Evolutionary conservation across 371 early-diverging fungal genomes (phyloP), one percentile per base, ranked within the genome.

Genomic region (Pancytospora epiphaga): DNA sequence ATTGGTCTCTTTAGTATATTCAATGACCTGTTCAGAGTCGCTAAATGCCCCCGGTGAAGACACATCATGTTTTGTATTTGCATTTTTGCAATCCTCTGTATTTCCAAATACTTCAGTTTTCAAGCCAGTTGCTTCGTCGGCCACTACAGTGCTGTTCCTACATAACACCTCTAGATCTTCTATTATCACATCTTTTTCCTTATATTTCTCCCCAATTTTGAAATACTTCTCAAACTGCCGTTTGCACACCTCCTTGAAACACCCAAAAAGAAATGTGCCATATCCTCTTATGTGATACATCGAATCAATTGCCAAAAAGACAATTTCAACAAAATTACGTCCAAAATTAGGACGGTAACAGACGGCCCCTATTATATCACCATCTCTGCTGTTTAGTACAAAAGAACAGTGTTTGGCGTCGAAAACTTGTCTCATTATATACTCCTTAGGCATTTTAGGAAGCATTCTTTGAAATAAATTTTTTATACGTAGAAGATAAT

Each of bases 381-480:
- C 19, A 58, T 66, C 54, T 18, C 36, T 50, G 63, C 65, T 34
- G 43, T 74, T 75, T 34, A 69, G 40, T 4, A 56, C 50, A 50
- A 78, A 62, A 19, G 49, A 63, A 37, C 51, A 64, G 40, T 82
- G 81, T 66, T 85, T 88, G 85, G 84, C 70, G 76, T 98, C 95
- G 80, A 92, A 96, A 0, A 96, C 92, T 22, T 96, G 86, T 19
- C 93, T 85, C 0, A 92, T 87, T 69, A 98, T 95, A 74, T 98
- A 98, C 71, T 95, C 95, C 75, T 88, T 88, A 12, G 99, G 99
- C 99, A 98, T 98, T 68, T 94, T 95, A 9, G 99, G 98, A 57
- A 98, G 83, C 79, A 97, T 98, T 66, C 88, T 89, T 78, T 93
- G 93, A 80, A 95, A 94, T 40, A 98, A 87, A 76, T 88, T 89